phyloP scores from a whole-genome alignment of 768 basidiomycete genomes.

The Mycena vitilis region DNA sequence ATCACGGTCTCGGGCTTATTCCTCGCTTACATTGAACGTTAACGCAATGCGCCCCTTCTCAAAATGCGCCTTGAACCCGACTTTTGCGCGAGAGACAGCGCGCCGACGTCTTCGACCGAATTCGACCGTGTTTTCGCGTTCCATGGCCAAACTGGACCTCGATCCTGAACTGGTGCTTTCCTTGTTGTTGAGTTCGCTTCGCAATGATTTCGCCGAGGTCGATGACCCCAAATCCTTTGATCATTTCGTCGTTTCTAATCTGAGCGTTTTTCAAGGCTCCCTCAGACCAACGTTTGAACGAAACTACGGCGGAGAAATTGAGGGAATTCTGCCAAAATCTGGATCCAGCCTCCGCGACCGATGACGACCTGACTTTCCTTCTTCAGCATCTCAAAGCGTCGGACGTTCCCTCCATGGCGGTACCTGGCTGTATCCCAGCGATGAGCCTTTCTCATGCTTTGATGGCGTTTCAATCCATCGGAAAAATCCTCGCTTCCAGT shows the following conservation, averaged over 20 bases:
- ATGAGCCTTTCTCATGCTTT: too few species aligned
- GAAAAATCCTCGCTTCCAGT: not conserved
- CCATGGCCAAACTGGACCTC: not conserved
- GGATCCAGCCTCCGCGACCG: not conserved
- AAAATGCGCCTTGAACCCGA: not conserved
- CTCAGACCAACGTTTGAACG: not conserved
- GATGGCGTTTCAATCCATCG: not conserved
- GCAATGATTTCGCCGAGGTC: not conserved
- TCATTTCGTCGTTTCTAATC: not conserved
- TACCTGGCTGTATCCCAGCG: too few species aligned
- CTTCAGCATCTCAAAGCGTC: constrained; percentile 11
- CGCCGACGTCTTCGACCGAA: not conserved
- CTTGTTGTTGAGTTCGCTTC: not conserved
- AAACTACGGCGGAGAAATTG: not conserved
- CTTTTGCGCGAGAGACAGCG: not conserved
- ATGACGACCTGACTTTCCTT: constrained; percentile 14
- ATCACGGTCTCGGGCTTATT: not conserved
- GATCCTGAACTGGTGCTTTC: not conserved
- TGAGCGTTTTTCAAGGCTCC: not conserved
- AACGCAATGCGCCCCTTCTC: not conserved
- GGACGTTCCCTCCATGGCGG: not conserved
- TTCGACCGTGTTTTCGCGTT: not conserved
- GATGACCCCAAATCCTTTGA: not conserved
- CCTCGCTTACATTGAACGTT: not conserved
- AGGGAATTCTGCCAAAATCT: not conserved